Evolutionary conservation across 768 basidiomycete genomes (phyloP), one percentile per base, ranked within the genome.

Genomic region (Lactifluus echinatus): DNA sequence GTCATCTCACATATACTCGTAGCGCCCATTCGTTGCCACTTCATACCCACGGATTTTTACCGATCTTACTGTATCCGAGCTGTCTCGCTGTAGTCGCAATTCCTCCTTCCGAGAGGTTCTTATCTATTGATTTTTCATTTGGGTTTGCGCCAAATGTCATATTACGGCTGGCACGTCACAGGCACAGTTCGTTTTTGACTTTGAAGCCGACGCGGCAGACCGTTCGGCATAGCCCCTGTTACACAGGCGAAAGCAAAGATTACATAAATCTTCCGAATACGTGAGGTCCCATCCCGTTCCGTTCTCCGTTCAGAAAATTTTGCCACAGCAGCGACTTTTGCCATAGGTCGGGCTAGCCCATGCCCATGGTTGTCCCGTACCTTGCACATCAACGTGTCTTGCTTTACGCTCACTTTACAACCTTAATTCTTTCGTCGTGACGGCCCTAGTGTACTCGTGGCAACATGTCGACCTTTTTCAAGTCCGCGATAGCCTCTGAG

Each of bases 151-250:
- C 56, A 43, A 34, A 26, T 54, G 34, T 36, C n/a, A 43, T 37
- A 19, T 15, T 37, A 8, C 42, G 34, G 33, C 33, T n/a, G n/a
- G 34, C 14, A 34, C 58, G 58, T 59, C 58, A 59, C 58, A 59
- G 58, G 58, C 36, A 59, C 58, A 40, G 19, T 33, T n/a, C 12
- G 42, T 37, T 37, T 44, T 50, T 44, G 42, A 11, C 42, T 39
- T 33, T 39, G 28, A 21, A n/a, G 14, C 28, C 42, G 26, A 26
- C 6, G 31, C n/a, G 7, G 31, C n/a, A 14, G 23, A 21, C 31
- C 31, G n/a, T 45, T 37, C 48, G 39, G 48, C 40, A 26, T 26
- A 11, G 15, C 10, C 4, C 17, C 52, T 23, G 17, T 49, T 33
- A 14, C 39, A 19, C 37, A 3, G 8, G 31, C 31, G 21, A 4